Evolutionary conservation across 192 early-diverging fungal species (phyloP).

Genomic region (Kappamyces sp.): DNA sequence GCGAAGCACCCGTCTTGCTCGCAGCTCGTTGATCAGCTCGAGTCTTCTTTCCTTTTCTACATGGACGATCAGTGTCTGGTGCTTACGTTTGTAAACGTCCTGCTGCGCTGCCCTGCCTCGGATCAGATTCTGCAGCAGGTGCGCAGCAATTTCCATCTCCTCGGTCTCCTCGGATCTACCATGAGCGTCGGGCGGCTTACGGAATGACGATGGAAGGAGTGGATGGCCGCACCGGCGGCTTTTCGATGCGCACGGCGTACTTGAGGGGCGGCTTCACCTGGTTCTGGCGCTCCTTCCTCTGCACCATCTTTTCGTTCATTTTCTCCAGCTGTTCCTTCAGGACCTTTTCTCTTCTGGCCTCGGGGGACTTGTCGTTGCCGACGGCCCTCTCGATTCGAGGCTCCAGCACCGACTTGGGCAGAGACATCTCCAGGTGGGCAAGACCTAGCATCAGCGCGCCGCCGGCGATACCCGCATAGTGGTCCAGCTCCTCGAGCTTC

Average conservation of each 20-base stretch:
- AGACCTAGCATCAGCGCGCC: slow-evolving; percentile 15
- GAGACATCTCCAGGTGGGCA: slow-evolving; percentile 28
- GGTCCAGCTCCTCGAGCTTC: slow-evolving; percentile 31
- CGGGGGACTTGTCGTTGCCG: slow-evolving; percentile 20
- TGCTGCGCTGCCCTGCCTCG: slow-evolving; percentile 52
- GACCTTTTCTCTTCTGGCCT: slow-evolving; percentile 30
- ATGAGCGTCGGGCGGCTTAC: slow-evolving; percentile 20
- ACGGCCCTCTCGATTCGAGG: slow-evolving; percentile 25
- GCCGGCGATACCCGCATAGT: slow-evolving; percentile 22
- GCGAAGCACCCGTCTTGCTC: slow-evolving; percentile 29
- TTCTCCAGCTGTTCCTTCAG: slow-evolving; percentile 46
- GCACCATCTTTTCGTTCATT: slow-evolving; percentile 45
- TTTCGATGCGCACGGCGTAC: slow-evolving; percentile 44
- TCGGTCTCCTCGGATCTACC: slow-evolving; percentile 39
- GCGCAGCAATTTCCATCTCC: slow-evolving; percentile 40
- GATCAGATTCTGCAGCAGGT: slow-evolving; percentile 48
- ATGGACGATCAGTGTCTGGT: slow-evolving; percentile 3
- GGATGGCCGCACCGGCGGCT: slow-evolving; percentile 43
- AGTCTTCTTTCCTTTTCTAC: slow-evolving; percentile 41
- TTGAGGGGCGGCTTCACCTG: slow-evolving; percentile 33
- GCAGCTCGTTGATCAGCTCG: slow-evolving; percentile 51
- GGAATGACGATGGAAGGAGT: slow-evolving; percentile 39
- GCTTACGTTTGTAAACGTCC: slow-evolving; percentile 45
- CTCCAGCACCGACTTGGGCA: slow-evolving; percentile 27
- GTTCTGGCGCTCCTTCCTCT: slow-evolving; percentile 22